These are phyloP conservation scores for Thalassia testudinum DNA, from an alignment of 116 monocot genomes.

Conservation along the genomic window DNA sequence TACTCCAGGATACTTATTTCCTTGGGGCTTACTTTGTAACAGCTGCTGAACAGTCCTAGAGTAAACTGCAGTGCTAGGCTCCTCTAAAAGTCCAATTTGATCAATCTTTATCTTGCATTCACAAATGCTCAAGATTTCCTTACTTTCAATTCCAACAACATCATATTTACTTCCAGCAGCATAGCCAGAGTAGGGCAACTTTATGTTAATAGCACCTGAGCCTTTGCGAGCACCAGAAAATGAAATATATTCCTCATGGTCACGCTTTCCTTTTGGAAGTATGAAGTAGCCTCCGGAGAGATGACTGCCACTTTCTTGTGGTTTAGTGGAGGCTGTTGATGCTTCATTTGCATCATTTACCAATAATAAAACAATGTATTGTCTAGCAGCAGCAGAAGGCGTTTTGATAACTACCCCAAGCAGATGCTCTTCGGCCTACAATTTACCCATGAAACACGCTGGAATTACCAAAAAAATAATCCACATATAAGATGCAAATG, in stretches of 20 bases:
- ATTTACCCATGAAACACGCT: too few species aligned
- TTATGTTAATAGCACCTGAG: conserved; percentile 68
- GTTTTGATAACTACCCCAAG: conserved; percentile 72
- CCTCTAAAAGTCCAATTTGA: conserved; percentile 86
- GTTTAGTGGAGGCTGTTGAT: conserved; percentile 10
- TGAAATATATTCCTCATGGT: conserved; percentile 66
- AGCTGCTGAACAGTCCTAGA: conserved; percentile 85
- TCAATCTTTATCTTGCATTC: conserved; percentile 75
- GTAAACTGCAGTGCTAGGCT: conserved; percentile 48
- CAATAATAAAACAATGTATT: conserved; percentile 72
- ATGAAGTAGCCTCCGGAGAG: conserved; percentile 51
- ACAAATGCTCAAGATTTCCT: conserved; percentile 69
- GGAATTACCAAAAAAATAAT: too few species aligned
- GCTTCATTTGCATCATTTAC: conserved; percentile 40
- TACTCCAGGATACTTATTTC: conserved; percentile 58
- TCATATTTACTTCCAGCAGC: conserved; percentile 66
- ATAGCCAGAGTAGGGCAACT: conserved; percentile 58
- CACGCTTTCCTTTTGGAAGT: conserved; percentile 81
- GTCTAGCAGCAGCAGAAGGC: conserved; percentile 44
- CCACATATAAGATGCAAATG: too few species aligned
- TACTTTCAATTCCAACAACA: conserved; percentile 57
- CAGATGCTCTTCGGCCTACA: conserved; percentile 77
- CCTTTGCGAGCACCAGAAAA: conserved; percentile 50
- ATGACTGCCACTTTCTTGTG: conserved; percentile 22
- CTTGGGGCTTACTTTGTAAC: conserved; percentile 27